Evolutionary conservation across 805 yeast genomes (phyloP).

Genomic region (Cyberlindnera euphorbiiphila): DNA sequence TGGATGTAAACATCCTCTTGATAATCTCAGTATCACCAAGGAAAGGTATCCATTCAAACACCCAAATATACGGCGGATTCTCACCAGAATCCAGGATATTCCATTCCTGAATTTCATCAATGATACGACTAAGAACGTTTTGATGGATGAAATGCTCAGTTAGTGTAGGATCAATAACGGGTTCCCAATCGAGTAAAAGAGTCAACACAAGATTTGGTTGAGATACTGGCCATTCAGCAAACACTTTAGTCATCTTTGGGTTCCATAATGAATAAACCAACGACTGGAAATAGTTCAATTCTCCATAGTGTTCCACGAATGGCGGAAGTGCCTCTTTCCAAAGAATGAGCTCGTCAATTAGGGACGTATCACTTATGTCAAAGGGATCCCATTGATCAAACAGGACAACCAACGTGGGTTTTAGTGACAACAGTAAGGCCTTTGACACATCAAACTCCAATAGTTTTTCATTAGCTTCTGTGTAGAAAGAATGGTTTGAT

Average conservation of each 20-base stretch:
- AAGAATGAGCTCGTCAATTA: slow-evolving; percentile 29
- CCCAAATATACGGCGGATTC: slow-evolving; percentile 29
- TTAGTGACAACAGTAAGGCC: slow-evolving; percentile 21
- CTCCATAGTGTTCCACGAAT: slow-evolving; percentile 7
- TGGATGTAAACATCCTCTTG: slow-evolving; percentile 21
- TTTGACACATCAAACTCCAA: slow-evolving; percentile 10
- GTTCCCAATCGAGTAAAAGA: slow-evolving; percentile 40
- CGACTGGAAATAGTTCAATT: slow-evolving; percentile 31
- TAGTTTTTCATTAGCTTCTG: neutral
- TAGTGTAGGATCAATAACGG: slow-evolving; percentile 30
- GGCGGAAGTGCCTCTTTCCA: slow-evolving; percentile 26
- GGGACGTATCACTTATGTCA: slow-evolving; percentile 27
- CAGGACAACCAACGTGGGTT: slow-evolving; percentile 17
- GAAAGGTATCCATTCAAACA: slow-evolving; percentile 38
- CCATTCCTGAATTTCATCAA: slow-evolving; percentile 37
- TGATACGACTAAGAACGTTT: slow-evolving; percentile 32
- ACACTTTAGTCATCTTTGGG: slow-evolving; percentile 29
- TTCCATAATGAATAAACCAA: slow-evolving; percentile 35
- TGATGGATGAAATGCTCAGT: slow-evolving; percentile 36
- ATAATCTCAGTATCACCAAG: slow-evolving; percentile 19
- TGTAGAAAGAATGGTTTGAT: slow-evolving; percentile 1
- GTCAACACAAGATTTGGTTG: slow-evolving; percentile 38
- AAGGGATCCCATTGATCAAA: slow-evolving; percentile 38
- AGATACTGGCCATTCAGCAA: slow-evolving; percentile 36
- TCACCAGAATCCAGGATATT: slow-evolving; percentile 7